Percentiles rank a stretch among this genome's conserved stretches.
phyloP scores from a whole-genome alignment of 176 grass and related monocot species.

The Ananas comosus region DNA sequence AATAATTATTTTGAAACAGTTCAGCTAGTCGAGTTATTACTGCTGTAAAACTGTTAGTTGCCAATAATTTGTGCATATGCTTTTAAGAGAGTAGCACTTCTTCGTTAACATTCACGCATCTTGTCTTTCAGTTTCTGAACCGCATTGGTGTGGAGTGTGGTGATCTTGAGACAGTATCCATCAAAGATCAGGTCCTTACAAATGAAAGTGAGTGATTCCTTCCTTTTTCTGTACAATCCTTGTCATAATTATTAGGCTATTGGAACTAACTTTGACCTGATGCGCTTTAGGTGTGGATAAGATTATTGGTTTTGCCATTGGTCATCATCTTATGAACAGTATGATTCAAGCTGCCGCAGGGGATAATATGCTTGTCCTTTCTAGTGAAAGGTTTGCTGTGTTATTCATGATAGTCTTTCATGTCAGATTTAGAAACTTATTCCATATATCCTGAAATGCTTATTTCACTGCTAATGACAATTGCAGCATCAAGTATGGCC shows the following conservation, averaged over 20 bases:
- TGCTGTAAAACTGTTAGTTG: background rate
- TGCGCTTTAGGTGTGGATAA: conserved; percentile 76
- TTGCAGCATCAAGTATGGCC: conserved; percentile 71
- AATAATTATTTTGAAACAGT: no score
- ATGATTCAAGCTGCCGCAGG: conserved; percentile 26
- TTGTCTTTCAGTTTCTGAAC: conserved; percentile 52
- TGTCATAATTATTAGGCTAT: conserved; percentile 1
- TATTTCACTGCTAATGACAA: background rate
- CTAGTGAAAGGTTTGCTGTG: conserved; percentile 60
- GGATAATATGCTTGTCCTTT: conserved; percentile 41
- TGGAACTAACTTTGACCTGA: background rate
- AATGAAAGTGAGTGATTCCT: conserved; percentile 72
- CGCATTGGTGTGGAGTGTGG: conserved; percentile 57
- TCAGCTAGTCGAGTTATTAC: no score
- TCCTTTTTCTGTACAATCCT: conserved; percentile 6
- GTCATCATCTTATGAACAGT: conserved; percentile 59
- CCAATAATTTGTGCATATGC: background rate
- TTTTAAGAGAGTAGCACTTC: background rate
- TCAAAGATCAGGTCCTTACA: conserved; percentile 92
- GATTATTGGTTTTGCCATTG: conserved; percentile 85
- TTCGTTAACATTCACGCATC: conserved; percentile 10
- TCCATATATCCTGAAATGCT: background rate
- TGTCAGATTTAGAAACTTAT: conserved; percentile 7
- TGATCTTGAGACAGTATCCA: conserved; percentile 60
- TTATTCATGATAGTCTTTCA: conserved; percentile 6